These are phyloP conservation scores for Clonostachys rhizophaga DNA, from an alignment of 2,329 filamentous ascomycete genomes.

Conservation along the genomic window DNA sequence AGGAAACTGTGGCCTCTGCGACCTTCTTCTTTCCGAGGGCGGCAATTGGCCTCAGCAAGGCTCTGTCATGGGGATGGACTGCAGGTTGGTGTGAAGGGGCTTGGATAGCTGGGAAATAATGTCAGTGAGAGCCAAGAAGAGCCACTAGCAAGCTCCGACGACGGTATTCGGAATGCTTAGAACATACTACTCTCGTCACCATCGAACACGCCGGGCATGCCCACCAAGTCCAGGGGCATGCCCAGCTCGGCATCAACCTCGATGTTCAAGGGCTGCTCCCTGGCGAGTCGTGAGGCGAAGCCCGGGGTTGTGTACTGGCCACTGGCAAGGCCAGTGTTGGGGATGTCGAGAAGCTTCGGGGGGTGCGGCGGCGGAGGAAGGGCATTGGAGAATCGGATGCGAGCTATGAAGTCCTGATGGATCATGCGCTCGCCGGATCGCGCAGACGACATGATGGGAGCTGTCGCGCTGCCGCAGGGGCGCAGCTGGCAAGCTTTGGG, in stretches of 20 bases:
- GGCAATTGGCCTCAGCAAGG: slow-evolving; percentile 77
- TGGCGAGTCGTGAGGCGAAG: slow-evolving; percentile 82
- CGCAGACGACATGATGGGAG: slow-evolving; percentile 21
- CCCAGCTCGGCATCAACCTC: slow-evolving; percentile 96
- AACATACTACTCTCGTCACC: slow-evolving; percentile 84
- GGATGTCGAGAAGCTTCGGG: slow-evolving; percentile 94
- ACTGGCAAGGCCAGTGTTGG: slow-evolving; percentile 82
- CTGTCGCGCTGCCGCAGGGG: not conserved
- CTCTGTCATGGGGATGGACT: slow-evolving; percentile 78
- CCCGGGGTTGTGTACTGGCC: slow-evolving; percentile 86
- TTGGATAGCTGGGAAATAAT: slow-evolving; percentile 63
- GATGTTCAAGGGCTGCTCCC: slow-evolving; percentile 92
- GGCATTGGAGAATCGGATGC: slow-evolving; percentile 92
- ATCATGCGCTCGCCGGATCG: slow-evolving; percentile 53
- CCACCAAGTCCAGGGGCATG: slow-evolving; percentile 94
- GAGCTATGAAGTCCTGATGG: slow-evolving; percentile 96
- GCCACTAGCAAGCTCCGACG: not conserved
- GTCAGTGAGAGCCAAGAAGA: slow-evolving; percentile 3
- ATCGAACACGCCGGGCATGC: slow-evolving; percentile 91
- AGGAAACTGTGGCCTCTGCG: slow-evolving; percentile 76
- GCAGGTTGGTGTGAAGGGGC: slow-evolving; percentile 66
- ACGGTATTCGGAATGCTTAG: not conserved
- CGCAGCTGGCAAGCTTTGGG: slow-evolving; percentile 4
- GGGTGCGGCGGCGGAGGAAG: slow-evolving; percentile 91
- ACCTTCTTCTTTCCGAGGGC: slow-evolving; percentile 80